Conservation (phyloP, 78 protist genomes). For the Andalucia godoyi region DNA sequence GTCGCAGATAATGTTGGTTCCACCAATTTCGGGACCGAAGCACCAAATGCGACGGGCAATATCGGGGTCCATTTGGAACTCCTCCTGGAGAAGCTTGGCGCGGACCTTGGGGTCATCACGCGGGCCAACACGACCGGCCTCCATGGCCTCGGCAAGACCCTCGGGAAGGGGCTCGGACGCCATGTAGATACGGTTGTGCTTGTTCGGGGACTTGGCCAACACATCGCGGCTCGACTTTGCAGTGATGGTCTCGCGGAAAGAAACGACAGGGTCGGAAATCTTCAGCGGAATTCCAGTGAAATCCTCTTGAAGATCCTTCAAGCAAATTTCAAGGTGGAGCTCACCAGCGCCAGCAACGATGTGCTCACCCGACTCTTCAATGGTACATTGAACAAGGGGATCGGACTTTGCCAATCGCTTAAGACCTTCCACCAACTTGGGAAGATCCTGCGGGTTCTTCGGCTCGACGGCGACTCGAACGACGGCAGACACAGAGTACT, state of each 20-base stretch:
- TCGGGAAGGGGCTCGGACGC: constrained; percentile 80
- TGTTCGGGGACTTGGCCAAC: constrained; percentile 98
- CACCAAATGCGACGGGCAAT: constrained; percentile 91
- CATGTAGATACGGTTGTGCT: constrained; percentile 96
- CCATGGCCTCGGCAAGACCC: constrained; percentile 81
- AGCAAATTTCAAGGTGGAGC: constrained; percentile 96
- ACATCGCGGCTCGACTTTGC: constrained; percentile 36
- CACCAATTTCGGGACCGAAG: constrained; percentile 92
- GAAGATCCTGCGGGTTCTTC: constrained; percentile 91
- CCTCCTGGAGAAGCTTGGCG: constrained; percentile 62
- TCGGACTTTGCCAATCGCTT: constrained; percentile 90
- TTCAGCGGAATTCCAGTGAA: constrained; percentile 71
- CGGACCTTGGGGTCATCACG: constrained; percentile 68
- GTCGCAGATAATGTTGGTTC: constrained; percentile 91
- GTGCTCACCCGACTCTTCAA: constrained; percentile 97
- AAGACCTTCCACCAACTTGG: constrained; percentile 99
- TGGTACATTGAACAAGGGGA: constrained; percentile 75
- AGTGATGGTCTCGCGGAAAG: constrained; percentile 90
- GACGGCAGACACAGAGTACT: constrained; percentile 98
- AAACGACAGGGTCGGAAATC: constrained; percentile 96
- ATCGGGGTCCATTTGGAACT: constrained; percentile 68
- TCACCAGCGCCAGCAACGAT: constrained; percentile 99
- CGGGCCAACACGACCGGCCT: constrained; percentile 45
- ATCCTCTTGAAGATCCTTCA: constrained; percentile 95
- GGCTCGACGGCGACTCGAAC: constrained; percentile 98